These are phyloP conservation scores for Quercus agrifolia DNA, from an alignment of 306 rosid genomes.

Conservation along the genomic window DNA sequence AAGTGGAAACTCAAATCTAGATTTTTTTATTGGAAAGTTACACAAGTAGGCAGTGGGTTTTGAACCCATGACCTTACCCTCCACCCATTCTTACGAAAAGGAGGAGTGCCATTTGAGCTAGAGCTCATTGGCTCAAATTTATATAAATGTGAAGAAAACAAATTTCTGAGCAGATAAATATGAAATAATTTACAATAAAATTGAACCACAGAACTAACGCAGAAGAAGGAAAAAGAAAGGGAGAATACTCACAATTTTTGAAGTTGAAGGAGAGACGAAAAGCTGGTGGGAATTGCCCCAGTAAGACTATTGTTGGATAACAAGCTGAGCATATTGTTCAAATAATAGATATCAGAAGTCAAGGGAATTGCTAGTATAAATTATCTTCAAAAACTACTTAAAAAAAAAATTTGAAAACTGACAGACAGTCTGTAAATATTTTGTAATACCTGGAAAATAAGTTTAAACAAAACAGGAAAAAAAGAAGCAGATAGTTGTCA, in stretches of 20 bases:
- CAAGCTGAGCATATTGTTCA: constrained; percentile 42
- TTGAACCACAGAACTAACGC: neutral
- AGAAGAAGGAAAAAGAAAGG: constrained; percentile 1
- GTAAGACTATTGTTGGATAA: constrained; percentile 73
- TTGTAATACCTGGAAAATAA: neutral
- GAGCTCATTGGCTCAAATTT: neutral
- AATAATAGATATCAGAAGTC: neutral
- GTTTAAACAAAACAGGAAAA: neutral
- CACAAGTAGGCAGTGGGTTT: no score
- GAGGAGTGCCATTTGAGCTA: no score
- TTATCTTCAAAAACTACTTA: neutral
- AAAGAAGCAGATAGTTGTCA: neutral
- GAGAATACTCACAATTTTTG: constrained; percentile 65
- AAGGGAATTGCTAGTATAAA: neutral
- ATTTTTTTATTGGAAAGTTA: no score
- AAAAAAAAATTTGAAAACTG: neutral
- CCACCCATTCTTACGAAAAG: no score
- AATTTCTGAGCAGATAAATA: no score
- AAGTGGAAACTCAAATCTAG: neutral
- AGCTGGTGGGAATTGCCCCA: constrained; percentile 65
- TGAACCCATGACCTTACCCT: no score
- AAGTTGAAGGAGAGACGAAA: constrained; percentile 56
- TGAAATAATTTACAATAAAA: neutral
- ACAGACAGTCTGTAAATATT: neutral
- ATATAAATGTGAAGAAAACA: neutral